Conservation (phyloP, 495 filamentous ascomycete genomes). For the Rusavskia elegans region DNA sequence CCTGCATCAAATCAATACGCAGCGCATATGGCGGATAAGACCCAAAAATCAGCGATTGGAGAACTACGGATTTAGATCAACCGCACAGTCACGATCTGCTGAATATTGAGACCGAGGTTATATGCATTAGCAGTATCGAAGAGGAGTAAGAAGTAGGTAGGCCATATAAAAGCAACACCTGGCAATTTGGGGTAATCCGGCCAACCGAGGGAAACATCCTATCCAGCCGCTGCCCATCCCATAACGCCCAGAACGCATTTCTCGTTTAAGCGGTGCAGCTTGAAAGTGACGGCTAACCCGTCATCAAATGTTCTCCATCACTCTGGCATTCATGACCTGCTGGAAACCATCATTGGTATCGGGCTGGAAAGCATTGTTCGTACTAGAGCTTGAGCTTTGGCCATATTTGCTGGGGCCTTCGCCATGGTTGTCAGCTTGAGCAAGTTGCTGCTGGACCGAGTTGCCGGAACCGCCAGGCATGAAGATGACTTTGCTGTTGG, state of each 20-base stretch:
- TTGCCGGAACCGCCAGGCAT: conserved; percentile 39
- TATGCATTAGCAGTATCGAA: too few relatives aligned
- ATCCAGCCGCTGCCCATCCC: background rate
- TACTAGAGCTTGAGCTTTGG: conserved; percentile 21
- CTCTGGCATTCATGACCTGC: conserved; percentile 64
- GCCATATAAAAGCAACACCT: background rate
- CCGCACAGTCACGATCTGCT: too few relatives aligned
- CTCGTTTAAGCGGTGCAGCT: too few relatives aligned
- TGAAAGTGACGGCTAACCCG: too few relatives aligned
- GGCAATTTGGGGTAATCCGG: conserved; percentile 5
- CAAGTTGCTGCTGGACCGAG: conserved; percentile 23
- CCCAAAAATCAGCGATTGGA: too few relatives aligned
- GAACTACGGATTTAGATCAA: too few relatives aligned
- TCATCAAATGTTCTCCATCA: conserved; percentile 78
- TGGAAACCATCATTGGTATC: conserved; percentile 50
- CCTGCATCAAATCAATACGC: background rate
- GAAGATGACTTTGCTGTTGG: conserved; percentile 96
- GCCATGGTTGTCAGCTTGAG: conserved; percentile 34
- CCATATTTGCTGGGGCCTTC: conserved; percentile 36
- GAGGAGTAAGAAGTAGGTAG: background rate
- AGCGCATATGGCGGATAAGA: background rate
- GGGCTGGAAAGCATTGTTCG: conserved; percentile 9
- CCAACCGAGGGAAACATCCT: conserved; percentile 2
- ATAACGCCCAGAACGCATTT: too few relatives aligned
- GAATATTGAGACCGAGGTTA: too few relatives aligned